Evolutionary conservation across 2,329 filamentous ascomycete species (phyloP), one percentile per base, ranked within the genome.

Genomic region (Didymella lethalis): DNA sequence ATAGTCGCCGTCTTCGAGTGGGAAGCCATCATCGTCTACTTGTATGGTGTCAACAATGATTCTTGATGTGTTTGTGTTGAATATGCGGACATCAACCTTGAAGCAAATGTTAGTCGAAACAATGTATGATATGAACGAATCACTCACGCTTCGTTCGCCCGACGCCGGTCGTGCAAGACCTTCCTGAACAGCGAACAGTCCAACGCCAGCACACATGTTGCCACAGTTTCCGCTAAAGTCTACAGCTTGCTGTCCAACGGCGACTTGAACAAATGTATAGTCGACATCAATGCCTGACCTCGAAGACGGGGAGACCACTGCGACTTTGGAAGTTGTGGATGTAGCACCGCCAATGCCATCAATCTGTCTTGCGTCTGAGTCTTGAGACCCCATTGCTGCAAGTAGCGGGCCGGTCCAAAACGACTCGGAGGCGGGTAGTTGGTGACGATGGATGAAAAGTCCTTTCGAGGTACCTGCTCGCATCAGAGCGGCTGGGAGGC

Each of bases 151-250:
- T 44, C 58, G 53, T 31, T 66, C 53, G 31, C 68, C 72, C 14
- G 65, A 73, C 64, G 4, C 63, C 7, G 72, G 63, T 31, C 40
- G 77, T 54, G 85, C 76, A 1, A 88, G 59, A 0, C 83, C 80
- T 45, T 80, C 74, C 76, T 90, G 74, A 68, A 87, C 76, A 2
- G 85, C 86, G 67, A 85, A 87, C 0, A 89, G 88, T 0, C 88
- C 90, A 38, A 92, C 83, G 0, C 86, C 83, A 29, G 85, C 82
- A 3, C 82, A 85, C 87, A 92, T 89, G 70, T 92, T 92, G 23
- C 90, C 89, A 70, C 90, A 92, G 64, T 91, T 92, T 7, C 88
- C 86, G 0, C 86, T 86, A 69, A 85, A 84, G 66, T 92, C 89
- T 2, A 92, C 81, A n/a, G 78, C 75, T 10, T 79, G 78, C 64